Percentiles rank a stretch among this genome's conserved stretches.
These are phyloP conservation scores for Tylopilus vinaceipallidus DNA, from an alignment of 768 basidiomycete genomes.

Conservation along the genomic window DNA sequence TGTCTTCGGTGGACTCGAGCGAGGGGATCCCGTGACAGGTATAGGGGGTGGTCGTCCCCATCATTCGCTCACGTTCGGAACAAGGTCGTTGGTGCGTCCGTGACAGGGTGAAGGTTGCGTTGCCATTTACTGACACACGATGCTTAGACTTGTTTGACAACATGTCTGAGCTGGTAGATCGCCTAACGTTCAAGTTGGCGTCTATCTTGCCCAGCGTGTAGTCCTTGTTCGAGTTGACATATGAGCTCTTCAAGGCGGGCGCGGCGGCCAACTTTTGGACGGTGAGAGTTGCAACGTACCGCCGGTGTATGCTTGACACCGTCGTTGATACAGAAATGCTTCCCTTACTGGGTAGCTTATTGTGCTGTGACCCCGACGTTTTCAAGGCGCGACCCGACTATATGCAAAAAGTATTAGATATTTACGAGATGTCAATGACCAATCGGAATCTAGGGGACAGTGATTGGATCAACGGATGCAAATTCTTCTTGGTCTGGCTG, in stretches of 20 bases:
- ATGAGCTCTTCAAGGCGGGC: conserved; percentile 76
- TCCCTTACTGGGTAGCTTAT: conserved; percentile 83
- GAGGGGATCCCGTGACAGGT: conserved; percentile 75
- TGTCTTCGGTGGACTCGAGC: conserved; percentile 68
- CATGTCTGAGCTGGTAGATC: conserved; percentile 83
- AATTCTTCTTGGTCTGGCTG: conserved; percentile 79
- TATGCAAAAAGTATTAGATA: conserved; percentile 76
- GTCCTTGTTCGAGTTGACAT: conserved; percentile 83
- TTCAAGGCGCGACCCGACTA: conserved; percentile 76
- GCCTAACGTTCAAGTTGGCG: conserved; percentile 77
- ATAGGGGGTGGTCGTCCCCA: conserved; percentile 78
- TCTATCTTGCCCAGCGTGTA: conserved; percentile 80
- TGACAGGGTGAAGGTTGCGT: background rate
- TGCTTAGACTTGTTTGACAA: conserved; percentile 77
- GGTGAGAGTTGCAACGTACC: too few species aligned
- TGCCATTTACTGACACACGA: background rate
- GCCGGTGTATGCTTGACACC: background rate
- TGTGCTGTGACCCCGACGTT: conserved; percentile 76
- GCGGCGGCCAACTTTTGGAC: too few species aligned
- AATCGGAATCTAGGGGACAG: conserved; percentile 66
- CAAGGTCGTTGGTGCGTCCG: conserved; percentile 64
- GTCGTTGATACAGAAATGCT: conserved; percentile 65
- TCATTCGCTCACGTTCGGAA: conserved; percentile 71
- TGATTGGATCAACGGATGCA: too few species aligned
- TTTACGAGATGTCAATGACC: conserved; percentile 73